A percentile compares a stretch with the other conserved stretches of the same genome.
Evolutionary conservation across 1,284 basidiomycete genomes (phyloP).

Genomic region (Cutaneotrichosporon sp.): DNA sequence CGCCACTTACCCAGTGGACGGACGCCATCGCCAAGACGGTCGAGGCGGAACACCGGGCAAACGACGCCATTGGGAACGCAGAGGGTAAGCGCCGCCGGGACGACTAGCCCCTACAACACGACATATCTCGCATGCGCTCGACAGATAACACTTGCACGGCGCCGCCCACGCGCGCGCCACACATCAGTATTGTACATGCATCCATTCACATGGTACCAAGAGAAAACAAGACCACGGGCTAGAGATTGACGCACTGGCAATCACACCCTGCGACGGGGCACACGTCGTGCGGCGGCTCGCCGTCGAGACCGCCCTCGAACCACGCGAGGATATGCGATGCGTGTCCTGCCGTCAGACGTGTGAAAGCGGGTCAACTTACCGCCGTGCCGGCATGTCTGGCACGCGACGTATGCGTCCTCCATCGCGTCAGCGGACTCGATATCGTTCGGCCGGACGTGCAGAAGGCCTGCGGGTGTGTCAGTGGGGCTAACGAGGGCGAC

Average conservation of each 20-base stretch:
- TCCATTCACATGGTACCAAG: neutral
- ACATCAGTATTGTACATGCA: neutral
- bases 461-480: constrained; percentile 24
- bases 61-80: neutral
- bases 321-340: constrained; percentile 42
- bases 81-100: constrained; percentile 4
- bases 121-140: neutral
- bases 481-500: constrained; percentile 2
- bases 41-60: constrained; percentile 25
- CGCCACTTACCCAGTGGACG: constrained; percentile 36
- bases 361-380: constrained; percentile 23
- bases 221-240: neutral
- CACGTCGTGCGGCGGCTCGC: constrained; percentile 33
- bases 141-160: neutral
- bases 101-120: constrained; percentile 1
- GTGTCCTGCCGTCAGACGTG: constrained; percentile 29
- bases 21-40: constrained; percentile 69
- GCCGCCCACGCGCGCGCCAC: neutral
- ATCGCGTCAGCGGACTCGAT: constrained; percentile 28
- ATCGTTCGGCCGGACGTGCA: constrained; percentile 32
- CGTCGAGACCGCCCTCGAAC: constrained; percentile 44
- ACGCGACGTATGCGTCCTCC: constrained; percentile 43
- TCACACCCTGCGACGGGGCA: constrained; percentile 45
- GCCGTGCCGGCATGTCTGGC: constrained; percentile 47
- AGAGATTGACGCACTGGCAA: constrained; percentile 39